Evolutionary conservation across 1,284 basidiomycete species (phyloP).

Genomic region (Lentinula novae-zelandiae): DNA sequence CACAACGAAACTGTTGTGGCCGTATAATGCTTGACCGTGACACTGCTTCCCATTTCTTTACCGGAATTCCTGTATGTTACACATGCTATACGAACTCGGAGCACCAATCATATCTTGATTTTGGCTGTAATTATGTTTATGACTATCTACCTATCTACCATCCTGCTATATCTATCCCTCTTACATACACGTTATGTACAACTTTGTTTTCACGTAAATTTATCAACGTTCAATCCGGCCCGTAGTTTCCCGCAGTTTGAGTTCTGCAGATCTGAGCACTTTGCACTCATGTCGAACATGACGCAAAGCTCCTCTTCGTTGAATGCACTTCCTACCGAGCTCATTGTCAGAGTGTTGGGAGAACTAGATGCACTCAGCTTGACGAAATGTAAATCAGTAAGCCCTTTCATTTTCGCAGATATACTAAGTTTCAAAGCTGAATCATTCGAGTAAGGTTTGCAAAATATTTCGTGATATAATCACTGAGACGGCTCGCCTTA

Average conservation of each 20-base stretch:
- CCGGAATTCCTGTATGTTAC: too few relatives aligned
- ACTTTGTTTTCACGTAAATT: too few relatives aligned
- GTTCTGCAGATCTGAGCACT: too few relatives aligned
- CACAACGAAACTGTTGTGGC: neutral
- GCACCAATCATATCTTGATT: too few relatives aligned
- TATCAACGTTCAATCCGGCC: neutral
- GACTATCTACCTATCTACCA: too few relatives aligned
- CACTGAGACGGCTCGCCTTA: slow-evolving; percentile 32
- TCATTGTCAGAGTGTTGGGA: neutral
- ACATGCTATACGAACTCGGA: too few relatives aligned
- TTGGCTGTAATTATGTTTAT: too few relatives aligned
- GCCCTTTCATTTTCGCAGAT: neutral
- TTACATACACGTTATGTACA: too few relatives aligned
- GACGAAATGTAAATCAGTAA: neutral
- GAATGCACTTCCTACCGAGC: neutral
- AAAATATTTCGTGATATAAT: slow-evolving; percentile 35
- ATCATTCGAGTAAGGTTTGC: slow-evolving; percentile 37
- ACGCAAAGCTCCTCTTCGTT: neutral
- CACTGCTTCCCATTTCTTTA: too few relatives aligned
- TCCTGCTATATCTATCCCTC: too few relatives aligned
- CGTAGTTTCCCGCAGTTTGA: neutral
- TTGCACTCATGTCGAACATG: neutral
- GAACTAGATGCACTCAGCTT: neutral
- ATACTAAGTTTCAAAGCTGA: neutral
- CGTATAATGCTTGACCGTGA: neutral